phyloP scores from a whole-genome alignment of 2,329 filamentous ascomycete species.

The Apiospora rasikravindrae region DNA sequence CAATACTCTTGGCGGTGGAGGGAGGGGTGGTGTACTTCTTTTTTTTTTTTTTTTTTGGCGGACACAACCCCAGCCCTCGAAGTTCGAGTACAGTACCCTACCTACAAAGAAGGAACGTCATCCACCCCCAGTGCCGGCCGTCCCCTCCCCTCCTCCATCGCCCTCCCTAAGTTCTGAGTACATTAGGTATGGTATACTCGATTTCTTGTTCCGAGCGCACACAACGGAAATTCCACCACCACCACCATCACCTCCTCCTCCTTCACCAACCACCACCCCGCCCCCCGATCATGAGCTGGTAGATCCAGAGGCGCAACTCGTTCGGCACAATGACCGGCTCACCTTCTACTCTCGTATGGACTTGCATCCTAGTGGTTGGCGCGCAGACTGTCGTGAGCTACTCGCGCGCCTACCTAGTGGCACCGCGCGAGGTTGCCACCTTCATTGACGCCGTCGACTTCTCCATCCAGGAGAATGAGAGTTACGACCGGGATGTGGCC shows the following conservation, averaged over 20 bases:
- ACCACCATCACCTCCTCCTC: slow-evolving; percentile 10
- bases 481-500: slow-evolving; percentile 64
- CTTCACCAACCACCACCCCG: slow-evolving; percentile 12
- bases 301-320: slow-evolving; percentile 1
- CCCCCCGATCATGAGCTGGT: slow-evolving; percentile 1
- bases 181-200: slow-evolving; percentile 1
- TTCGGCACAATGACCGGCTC: slow-evolving; percentile 14
- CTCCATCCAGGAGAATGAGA: slow-evolving; percentile 68
- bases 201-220: neutral
- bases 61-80: slow-evolving; percentile 1
- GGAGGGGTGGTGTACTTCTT: neutral
- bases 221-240: slow-evolving; percentile 3
- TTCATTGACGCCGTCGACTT: slow-evolving; percentile 67
- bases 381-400: slow-evolving; percentile 58
- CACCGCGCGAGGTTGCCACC: slow-evolving; percentile 61
- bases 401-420: slow-evolving; percentile 60
- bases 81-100: neutral
- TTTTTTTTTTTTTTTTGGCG: neutral
- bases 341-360: slow-evolving; percentile 45
- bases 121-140: neutral
- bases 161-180: neutral
- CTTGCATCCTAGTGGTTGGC: slow-evolving; percentile 61
- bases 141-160: neutral
- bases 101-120: slow-evolving; percentile 14
- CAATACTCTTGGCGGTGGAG: neutral